Conservation (phyloP, 768 basidiomycete species). For the Boletales sp. region DNA sequence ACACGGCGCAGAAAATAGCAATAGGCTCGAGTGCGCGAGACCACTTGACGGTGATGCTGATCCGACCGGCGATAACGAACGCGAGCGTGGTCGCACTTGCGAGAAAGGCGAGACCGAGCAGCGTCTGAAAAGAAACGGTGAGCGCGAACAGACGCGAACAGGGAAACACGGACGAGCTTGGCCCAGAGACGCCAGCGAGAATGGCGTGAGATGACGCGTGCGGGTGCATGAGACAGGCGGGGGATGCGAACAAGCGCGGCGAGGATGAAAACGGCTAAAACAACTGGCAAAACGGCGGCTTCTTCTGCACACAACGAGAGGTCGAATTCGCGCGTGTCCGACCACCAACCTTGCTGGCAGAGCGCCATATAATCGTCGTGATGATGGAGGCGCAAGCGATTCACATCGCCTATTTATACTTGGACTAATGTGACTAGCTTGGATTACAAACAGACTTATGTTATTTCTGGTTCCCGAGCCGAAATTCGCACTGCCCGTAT, state of each 20-base stretch:
- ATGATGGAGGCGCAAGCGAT: conserved; percentile 8
- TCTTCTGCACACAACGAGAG: conserved; percentile 39
- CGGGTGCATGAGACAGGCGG: conserved; percentile 22
- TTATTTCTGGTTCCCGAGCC: neutral
- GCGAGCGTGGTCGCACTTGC: conserved; percentile 43
- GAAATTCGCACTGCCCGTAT: conserved; percentile 10
- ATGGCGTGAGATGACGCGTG: conserved; percentile 37
- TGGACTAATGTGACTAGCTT: no score
- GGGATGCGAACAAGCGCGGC: conserved; percentile 38
- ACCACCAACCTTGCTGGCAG: neutral
- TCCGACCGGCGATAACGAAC: conserved; percentile 35
- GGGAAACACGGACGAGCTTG: conserved; percentile 60
- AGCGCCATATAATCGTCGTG: neutral
- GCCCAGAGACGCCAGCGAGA: conserved; percentile 49
- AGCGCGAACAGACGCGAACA: neutral
- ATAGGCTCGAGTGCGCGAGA: conserved; percentile 58
- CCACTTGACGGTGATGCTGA: conserved; percentile 39
- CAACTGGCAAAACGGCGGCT: conserved; percentile 53
- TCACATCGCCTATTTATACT: no score
- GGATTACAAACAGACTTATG: no score
- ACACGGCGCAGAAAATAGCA: conserved; percentile 43
- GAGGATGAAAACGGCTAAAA: conserved; percentile 47
- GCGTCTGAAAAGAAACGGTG: conserved; percentile 33
- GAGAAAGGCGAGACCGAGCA: conserved; percentile 45
- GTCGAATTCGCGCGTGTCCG: neutral